Conservation (phyloP, 345 rosid species). For the Camelina sativa region DNA sequence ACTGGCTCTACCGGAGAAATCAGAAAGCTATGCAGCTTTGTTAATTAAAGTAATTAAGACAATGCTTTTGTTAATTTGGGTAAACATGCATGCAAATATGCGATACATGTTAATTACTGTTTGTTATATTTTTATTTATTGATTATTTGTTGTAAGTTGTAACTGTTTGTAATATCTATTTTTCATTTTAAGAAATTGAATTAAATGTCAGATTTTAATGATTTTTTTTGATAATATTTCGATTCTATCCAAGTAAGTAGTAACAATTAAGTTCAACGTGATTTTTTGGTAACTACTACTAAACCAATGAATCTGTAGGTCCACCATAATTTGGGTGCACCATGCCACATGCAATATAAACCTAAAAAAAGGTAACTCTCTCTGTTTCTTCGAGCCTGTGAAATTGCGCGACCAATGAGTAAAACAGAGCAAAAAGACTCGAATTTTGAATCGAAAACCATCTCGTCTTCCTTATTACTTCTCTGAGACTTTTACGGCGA, state of each 20-base stretch:
- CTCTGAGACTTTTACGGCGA: conserved; percentile 31
- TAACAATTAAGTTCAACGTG: too few species aligned
- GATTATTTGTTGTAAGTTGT: neutral
- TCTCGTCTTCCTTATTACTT: conserved; percentile 29
- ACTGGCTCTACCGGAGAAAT: conserved; percentile 40
- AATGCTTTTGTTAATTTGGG: neutral
- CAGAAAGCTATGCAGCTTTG: conserved; percentile 44
- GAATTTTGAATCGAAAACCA: conserved; percentile 31
- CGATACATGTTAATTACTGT: neutral
- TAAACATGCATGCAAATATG: neutral
- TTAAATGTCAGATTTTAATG: neutral
- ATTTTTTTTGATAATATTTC: neutral
- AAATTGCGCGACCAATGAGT: conserved; percentile 40
- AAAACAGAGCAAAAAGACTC: conserved; percentile 22
- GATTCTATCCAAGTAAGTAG: neutral
- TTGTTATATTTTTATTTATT: neutral
- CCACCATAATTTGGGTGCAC: conserved; percentile 23
- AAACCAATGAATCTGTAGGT: neutral
- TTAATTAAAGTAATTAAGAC: conserved; percentile 30
- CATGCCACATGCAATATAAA: conserved; percentile 12
- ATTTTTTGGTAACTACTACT: too few species aligned
- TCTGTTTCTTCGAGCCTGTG: conserved; percentile 27
- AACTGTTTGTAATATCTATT: neutral
- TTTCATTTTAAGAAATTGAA: neutral
- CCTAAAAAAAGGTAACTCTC: conserved; percentile 1